A percentile compares a stretch with the other conserved stretches of the same genome.
phyloP scores from a whole-genome alignment of 441 rosid species.

The Melastoma candidum region DNA sequence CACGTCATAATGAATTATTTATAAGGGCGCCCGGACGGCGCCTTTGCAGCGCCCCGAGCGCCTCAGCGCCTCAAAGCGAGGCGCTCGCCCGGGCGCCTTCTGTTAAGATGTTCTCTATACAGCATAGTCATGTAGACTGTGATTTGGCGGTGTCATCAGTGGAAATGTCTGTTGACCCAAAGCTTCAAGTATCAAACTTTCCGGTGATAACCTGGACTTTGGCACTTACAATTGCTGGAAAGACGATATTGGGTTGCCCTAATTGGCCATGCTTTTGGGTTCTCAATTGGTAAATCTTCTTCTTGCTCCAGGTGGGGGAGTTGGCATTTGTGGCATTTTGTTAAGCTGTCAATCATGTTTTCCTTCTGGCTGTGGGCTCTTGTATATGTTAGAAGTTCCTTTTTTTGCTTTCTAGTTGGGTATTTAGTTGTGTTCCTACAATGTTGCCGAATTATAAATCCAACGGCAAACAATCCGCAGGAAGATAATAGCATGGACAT shows the following conservation, averaged over 20 bases:
- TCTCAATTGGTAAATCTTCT: slow-evolving; percentile 88
- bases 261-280: slow-evolving; percentile 71
- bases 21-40: no score
- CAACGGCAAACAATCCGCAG: no score
- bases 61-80: slow-evolving; percentile 18
- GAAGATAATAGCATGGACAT: no score
- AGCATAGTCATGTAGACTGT: no score
- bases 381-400: no score
- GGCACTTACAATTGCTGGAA: slow-evolving; percentile 87
- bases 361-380: background rate
- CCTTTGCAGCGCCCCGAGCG: no score
- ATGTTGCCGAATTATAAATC: no score
- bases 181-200: slow-evolving; percentile 82
- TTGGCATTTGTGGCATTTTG: slow-evolving; percentile 99
- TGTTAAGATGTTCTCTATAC: no score
- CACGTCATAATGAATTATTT: no score
- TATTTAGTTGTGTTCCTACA: no score
- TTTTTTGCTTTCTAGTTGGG: no score
- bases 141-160: slow-evolving; percentile 5
- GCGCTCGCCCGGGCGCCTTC: slow-evolving; percentile 10
- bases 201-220: slow-evolving; percentile 67
- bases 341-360: slow-evolving; percentile 97
- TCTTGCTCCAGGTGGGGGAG: slow-evolving; percentile 98
- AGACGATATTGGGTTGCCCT: slow-evolving; percentile 65
- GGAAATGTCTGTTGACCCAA: slow-evolving; percentile 99